Evolutionary conservation across 164 flowering plant genomes (phyloP).

Genomic region (Umbellularia californica): DNA sequence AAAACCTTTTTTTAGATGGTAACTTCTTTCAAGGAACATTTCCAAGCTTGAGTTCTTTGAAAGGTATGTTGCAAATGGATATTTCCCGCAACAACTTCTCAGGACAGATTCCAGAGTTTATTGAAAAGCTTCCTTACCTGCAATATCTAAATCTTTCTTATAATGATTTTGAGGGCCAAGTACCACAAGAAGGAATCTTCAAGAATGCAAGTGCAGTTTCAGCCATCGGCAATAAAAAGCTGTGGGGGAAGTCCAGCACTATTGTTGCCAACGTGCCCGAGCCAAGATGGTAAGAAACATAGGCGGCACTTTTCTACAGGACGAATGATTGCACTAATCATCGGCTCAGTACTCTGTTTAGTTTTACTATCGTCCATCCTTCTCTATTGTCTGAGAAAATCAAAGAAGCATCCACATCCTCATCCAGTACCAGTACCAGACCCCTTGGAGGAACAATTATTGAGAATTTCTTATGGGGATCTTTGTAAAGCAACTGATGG

Average conservation of each 20-base stretch:
- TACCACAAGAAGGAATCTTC: slow-evolving; percentile 38
- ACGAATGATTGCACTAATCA: not conserved
- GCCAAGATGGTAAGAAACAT: not conserved
- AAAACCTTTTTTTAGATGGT: not conserved
- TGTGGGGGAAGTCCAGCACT: slow-evolving; percentile 35
- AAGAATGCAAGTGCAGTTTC: slow-evolving; percentile 24
- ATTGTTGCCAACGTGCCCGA: slow-evolving; percentile 24
- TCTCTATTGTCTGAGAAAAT: not conserved
- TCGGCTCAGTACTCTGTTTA: not conserved
- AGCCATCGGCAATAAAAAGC: slow-evolving; percentile 23
- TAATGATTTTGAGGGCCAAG: slow-evolving; percentile 16
- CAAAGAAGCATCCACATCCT: not conserved
- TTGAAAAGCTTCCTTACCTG: slow-evolving; percentile 13
- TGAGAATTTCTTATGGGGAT: not conserved
- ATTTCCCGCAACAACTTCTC: slow-evolving; percentile 30
- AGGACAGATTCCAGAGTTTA: slow-evolving; percentile 22
- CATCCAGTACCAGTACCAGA: not conserved
- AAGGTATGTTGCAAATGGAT: slow-evolving; percentile 14
- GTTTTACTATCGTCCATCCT: not conserved
- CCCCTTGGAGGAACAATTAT: not conserved
- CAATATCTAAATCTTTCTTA: slow-evolving; percentile 24
- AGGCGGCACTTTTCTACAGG: not conserved
- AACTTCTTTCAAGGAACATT: not conserved
- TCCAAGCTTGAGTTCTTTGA: slow-evolving; percentile 20
- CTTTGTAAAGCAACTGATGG: not conserved